Conservation (phyloP, 257 asterid genomes). For the Scutellaria baicalensis region DNA sequence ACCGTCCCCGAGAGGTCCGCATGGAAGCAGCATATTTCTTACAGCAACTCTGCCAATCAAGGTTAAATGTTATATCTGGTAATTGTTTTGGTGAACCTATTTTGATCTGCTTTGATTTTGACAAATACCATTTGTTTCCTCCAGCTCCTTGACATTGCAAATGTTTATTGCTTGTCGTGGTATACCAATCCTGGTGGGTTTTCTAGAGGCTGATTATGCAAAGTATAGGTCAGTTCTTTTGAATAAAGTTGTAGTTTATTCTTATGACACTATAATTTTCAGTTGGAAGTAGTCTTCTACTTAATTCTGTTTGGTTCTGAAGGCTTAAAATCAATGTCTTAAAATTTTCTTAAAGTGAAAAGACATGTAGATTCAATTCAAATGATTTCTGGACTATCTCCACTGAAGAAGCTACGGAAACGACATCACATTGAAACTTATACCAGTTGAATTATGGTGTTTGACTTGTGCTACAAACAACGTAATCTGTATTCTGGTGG, state of each 20-base stretch:
- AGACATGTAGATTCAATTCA: neutral
- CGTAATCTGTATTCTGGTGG: neutral
- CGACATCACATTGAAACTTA: neutral
- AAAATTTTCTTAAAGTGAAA: neutral
- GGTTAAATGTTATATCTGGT: constrained; percentile 38
- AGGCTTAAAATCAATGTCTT: neutral
- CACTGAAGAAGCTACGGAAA: neutral
- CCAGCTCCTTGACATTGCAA: constrained; percentile 89
- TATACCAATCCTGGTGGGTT: constrained; percentile 93
- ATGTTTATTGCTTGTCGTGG: constrained; percentile 99
- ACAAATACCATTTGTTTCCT: constrained; percentile 19
- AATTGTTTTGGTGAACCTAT: neutral
- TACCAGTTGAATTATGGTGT: neutral
- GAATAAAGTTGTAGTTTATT: neutral
- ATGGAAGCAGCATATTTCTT: constrained; percentile 94
- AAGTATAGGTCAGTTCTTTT: constrained; percentile 66
- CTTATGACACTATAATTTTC: constrained; percentile 4
- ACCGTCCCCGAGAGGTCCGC: constrained; percentile 92
- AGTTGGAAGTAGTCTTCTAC: neutral
- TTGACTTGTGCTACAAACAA: neutral
- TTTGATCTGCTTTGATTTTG: constrained; percentile 2
- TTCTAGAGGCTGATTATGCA: constrained; percentile 97
- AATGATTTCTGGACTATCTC: neutral
- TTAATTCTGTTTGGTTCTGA: neutral
- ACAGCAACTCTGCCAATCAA: constrained; percentile 96